Evolutionary conservation across 2,329 filamentous ascomycete genomes (phyloP).

Genomic region (Ophiostoma ulmi): DNA sequence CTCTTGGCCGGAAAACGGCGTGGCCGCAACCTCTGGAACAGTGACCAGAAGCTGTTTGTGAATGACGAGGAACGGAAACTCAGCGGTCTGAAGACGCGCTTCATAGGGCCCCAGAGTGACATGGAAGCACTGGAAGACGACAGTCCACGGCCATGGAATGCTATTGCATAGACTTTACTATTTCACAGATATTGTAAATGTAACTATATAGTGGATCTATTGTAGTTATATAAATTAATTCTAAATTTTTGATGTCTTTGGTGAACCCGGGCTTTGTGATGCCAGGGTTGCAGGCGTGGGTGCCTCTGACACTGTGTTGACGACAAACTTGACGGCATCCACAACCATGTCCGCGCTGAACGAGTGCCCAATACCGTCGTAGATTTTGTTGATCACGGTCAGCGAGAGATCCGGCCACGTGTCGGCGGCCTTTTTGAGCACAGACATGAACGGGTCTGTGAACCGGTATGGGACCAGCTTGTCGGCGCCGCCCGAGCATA

Average conservation of each 20-base stretch:
- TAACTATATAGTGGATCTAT: neutral
- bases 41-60: constrained; percentile 43
- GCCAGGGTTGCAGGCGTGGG: constrained; percentile 17
- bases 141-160: constrained; percentile 39
- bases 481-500: constrained; percentile 62
- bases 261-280: neutral
- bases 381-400: constrained; percentile 60
- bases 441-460: constrained; percentile 55
- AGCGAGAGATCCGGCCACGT: constrained; percentile 52
- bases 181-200: neutral
- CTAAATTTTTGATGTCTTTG: constrained; percentile 33
- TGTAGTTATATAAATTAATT: neutral
- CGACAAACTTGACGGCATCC: constrained; percentile 61
- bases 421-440: constrained; percentile 52
- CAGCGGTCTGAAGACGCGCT: constrained; percentile 39
- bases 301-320: constrained; percentile 39
- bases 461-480: constrained; percentile 65
- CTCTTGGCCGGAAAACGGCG: constrained; percentile 45
- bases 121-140: constrained; percentile 39
- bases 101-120: constrained; percentile 31
- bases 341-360: constrained; percentile 63
- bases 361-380: constrained; percentile 63
- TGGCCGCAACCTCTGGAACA: constrained; percentile 47
- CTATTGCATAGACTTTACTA: neutral
- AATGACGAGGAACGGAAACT: constrained; percentile 33